Evolutionary conservation across 768 basidiomycete genomes (phyloP).

Genomic region (Mycena vulgaris): DNA sequence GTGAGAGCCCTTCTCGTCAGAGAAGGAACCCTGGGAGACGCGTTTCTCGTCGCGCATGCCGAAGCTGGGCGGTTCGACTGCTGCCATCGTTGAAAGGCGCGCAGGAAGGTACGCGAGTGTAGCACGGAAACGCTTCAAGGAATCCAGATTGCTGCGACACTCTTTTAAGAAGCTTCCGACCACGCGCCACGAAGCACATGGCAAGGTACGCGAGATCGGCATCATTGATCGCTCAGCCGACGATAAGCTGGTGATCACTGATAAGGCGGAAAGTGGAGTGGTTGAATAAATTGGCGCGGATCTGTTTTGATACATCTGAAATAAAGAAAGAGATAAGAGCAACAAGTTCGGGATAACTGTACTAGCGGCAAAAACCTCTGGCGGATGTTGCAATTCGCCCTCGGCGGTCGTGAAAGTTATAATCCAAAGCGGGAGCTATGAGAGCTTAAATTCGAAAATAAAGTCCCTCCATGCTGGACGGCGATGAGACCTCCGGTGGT

Average conservation of each 20-base stretch:
- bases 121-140: constrained; percentile 26
- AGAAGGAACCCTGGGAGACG: constrained; percentile 18
- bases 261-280: too few species aligned
- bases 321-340: background rate
- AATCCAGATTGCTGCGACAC: background rate
- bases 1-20: constrained; percentile 31
- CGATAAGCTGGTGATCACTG: too few species aligned
- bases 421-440: too few species aligned
- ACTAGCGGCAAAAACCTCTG: too few species aligned
- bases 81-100: constrained; percentile 30
- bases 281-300: too few species aligned
- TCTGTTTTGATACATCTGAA: background rate
- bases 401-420: too few species aligned
- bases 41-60: constrained; percentile 31
- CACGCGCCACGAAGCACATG: background rate
- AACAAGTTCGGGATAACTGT: background rate
- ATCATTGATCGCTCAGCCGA: too few species aligned
- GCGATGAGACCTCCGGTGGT: too few species aligned
- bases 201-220: background rate
- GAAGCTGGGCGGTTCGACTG: constrained; percentile 33
- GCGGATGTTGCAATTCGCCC: too few species aligned
- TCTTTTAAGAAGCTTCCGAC: background rate
- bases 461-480: too few species aligned
- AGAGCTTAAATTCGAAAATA: too few species aligned
- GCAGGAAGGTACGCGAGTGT: constrained; percentile 27